These are phyloP conservation scores for Rhodamnia argentea DNA, from an alignment of 345 rosid genomes.

Conservation along the genomic window DNA sequence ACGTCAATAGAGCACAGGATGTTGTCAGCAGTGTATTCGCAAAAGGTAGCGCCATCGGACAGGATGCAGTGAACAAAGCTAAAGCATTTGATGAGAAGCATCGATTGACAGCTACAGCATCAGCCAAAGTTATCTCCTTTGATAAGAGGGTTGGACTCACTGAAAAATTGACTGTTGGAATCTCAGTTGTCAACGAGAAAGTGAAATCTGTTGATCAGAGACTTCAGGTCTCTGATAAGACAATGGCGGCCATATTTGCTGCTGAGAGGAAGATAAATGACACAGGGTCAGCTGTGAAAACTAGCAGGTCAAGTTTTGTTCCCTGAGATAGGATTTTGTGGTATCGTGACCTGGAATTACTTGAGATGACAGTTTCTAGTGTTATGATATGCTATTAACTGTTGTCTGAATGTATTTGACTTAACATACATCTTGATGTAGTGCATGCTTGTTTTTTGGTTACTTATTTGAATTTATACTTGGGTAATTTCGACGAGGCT, in stretches of 20 bases:
- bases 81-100: slow-evolving; percentile 92
- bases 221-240: slow-evolving; percentile 90
- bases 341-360: not conserved
- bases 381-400: not conserved
- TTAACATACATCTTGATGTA: not conserved
- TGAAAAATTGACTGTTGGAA: slow-evolving; percentile 74
- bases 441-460: not conserved
- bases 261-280: slow-evolving; percentile 88
- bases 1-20: slow-evolving; percentile 79
- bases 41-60: slow-evolving; percentile 78
- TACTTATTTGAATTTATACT: not conserved
- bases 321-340: not conserved
- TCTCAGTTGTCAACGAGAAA: slow-evolving; percentile 85
- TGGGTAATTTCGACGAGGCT: not conserved
- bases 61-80: slow-evolving; percentile 92
- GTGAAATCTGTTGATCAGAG: slow-evolving; percentile 91
- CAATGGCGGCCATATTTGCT: slow-evolving; percentile 96
- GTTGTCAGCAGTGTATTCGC: slow-evolving; percentile 73
- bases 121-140: slow-evolving; percentile 77
- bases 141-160: slow-evolving; percentile 77
- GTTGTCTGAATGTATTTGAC: not conserved
- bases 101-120: slow-evolving; percentile 72
- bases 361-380: not conserved
- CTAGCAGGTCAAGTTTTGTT: slow-evolving; percentile 57
- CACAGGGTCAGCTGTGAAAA: slow-evolving; percentile 94